These are phyloP conservation scores for Fraxinus baroniana DNA, from an alignment of 305 asterid species.

Conservation along the genomic window DNA sequence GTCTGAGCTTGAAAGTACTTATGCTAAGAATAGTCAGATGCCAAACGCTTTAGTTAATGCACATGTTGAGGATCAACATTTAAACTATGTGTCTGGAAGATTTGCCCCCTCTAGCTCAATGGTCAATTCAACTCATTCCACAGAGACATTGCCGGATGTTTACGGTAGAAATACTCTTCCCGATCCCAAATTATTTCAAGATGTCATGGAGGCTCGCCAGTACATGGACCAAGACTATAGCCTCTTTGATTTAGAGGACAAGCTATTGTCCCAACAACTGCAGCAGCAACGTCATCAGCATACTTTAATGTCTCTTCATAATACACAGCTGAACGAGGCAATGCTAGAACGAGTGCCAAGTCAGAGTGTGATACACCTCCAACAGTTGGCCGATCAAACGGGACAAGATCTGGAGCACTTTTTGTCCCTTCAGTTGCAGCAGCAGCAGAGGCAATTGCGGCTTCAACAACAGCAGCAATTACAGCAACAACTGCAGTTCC, in stretches of 20 bases:
- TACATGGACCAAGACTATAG: slow-evolving; percentile 55
- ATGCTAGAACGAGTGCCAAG: slow-evolving; percentile 51
- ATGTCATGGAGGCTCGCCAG: slow-evolving; percentile 50
- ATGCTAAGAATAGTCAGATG: slow-evolving; percentile 51
- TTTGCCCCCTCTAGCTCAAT: slow-evolving; percentile 42
- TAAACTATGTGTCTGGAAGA: slow-evolving; percentile 51
- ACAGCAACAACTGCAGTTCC: slow-evolving; percentile 67
- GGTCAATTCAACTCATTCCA: slow-evolving; percentile 39
- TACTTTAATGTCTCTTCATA: slow-evolving; percentile 49
- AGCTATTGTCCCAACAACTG: slow-evolving; percentile 53
- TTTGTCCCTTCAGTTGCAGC: slow-evolving; percentile 70
- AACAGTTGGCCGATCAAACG: slow-evolving; percentile 53
- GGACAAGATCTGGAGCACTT: slow-evolving; percentile 72
- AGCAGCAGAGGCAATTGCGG: slow-evolving; percentile 75
- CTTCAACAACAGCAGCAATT: slow-evolving; percentile 63
- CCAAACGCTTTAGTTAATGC: slow-evolving; percentile 35
- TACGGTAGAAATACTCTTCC: slow-evolving; percentile 47
- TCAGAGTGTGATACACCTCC: slow-evolving; percentile 56
- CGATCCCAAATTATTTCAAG: slow-evolving; percentile 56
- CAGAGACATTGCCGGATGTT: slow-evolving; percentile 56
- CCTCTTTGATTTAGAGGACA: slow-evolving; percentile 63
- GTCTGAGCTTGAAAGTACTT: slow-evolving; percentile 89
- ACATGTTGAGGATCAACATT: slow-evolving; percentile 43
- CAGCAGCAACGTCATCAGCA: slow-evolving; percentile 56
- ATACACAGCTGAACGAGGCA: slow-evolving; percentile 52